Base-by-base conservation (phyloP, 345 rosid species). In the Moricandia arvensis region DNA sequence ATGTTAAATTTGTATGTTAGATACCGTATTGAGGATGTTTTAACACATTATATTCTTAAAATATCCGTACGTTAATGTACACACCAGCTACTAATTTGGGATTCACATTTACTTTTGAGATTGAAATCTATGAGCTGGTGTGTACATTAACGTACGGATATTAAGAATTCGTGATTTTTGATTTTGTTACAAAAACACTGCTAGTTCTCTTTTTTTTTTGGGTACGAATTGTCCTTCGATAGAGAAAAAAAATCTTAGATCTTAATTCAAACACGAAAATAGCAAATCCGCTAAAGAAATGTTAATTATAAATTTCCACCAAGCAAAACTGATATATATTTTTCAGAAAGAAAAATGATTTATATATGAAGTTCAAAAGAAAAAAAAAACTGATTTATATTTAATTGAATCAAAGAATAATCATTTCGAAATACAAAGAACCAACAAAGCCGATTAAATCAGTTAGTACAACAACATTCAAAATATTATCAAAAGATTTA, bases 251-350 rank as follows among this genome's bases (percentile, higher is more conserved):
- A 38, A 10, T 3, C 4, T 38, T 5, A 57, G 15, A 11, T 24
- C 29, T 24, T 24, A 26, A 13, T 59, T 13, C 17, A 59, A 59
- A 12, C 35, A 27, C 63, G 15, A 29, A 58, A 61, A 31, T 31
- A 16, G 4, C 35, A 8, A 35, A 26, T 54, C 62, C 12, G 15
- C 17, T 59, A 8, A 12, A 15, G 9, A 63, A 34, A 73, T 0
- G 31, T 13, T 24, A n/a, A 12, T 37, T 26, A 17, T 0, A 18
- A 43, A 30, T 1, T 3, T 8, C 3, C 0, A 31, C 13, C 1
- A 18, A n/a, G 70, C 70, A 77, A 77, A 77, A 58, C 57, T 72
- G 57, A 77, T 65, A n/a, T n/a, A n/a, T n/a, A n/a, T n/a, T n/a
- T n/a, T n/a, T n/a, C n/a, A n/a, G n/a, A n/a, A n/a, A n/a, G n/a